Percentiles rank a stretch among this genome's conserved stretches.
These are phyloP conservation scores for Xylaria sp. DNA, from an alignment of 2,329 filamentous ascomycete genomes.

Conservation along the genomic window DNA sequence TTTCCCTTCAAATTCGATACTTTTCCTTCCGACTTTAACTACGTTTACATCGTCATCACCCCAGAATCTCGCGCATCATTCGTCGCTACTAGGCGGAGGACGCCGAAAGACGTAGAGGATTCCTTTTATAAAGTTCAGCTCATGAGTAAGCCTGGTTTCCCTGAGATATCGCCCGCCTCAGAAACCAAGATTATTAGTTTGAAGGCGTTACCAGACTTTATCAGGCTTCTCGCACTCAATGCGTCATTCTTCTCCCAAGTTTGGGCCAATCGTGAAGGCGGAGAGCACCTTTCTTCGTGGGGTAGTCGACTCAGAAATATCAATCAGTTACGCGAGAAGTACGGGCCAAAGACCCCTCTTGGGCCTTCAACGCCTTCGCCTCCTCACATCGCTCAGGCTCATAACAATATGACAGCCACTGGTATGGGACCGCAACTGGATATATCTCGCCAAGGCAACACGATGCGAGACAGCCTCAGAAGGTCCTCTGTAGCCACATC, in stretches of 20 bases:
- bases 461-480: slow-evolving; percentile 65
- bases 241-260: slow-evolving; percentile 92
- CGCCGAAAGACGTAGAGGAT: slow-evolving; percentile 53
- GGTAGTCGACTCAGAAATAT: slow-evolving; percentile 87
- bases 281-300: slow-evolving; percentile 91
- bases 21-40: slow-evolving; percentile 95
- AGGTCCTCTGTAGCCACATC: slow-evolving; percentile 73
- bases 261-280: slow-evolving; percentile 81
- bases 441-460: slow-evolving; percentile 57
- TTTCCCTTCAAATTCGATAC: slow-evolving; percentile 88
- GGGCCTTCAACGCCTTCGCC: slow-evolving; percentile 46
- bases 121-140: slow-evolving; percentile 90
- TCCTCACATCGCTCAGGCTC: slow-evolving; percentile 50
- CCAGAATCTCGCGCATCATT: slow-evolving; percentile 85
- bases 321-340: slow-evolving; percentile 78
- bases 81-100: slow-evolving; percentile 63
- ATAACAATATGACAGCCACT: slow-evolving; percentile 48
- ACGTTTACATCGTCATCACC: slow-evolving; percentile 94
- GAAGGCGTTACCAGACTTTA: slow-evolving; percentile 83
- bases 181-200: slow-evolving; percentile 90
- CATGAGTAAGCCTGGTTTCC: slow-evolving; percentile 88
- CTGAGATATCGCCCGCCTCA: slow-evolving; percentile 88
- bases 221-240: slow-evolving; percentile 89
- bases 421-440: slow-evolving; percentile 50
- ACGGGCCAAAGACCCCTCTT: slow-evolving; percentile 58